Conservation (phyloP, 129 eudicot genomes). For the Silybum marianum region DNA sequence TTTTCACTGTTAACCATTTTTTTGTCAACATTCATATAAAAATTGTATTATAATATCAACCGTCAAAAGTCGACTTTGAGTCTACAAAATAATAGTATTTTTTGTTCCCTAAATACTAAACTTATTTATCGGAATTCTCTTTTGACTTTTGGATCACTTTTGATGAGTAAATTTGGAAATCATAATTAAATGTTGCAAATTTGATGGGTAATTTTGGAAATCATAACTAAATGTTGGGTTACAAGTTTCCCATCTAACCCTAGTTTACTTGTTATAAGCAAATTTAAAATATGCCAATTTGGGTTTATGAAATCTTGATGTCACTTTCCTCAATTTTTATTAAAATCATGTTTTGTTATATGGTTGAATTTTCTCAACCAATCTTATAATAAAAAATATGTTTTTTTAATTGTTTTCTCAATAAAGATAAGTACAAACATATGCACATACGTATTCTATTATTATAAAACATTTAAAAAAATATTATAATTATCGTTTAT, state of each 20-base stretch:
- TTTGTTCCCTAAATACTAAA: too few species aligned
- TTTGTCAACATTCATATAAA: not conserved
- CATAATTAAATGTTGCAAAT: too few species aligned
- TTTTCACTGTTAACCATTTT: not conserved
- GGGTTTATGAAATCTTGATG: slow-evolving; percentile 20
- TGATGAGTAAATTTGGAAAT: not conserved
- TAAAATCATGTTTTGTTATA: slow-evolving; percentile 1
- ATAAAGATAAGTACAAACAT: slow-evolving; percentile 4
- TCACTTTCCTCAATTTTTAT: slow-evolving; percentile 23
- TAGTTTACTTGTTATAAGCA: not conserved
- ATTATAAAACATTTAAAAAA: too few species aligned
- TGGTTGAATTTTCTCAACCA: not conserved
- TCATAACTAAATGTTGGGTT: not conserved
- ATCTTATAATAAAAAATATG: not conserved
- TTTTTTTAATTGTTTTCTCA: not conserved
- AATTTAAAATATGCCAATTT: slow-evolving; percentile 8
- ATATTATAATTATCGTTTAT: too few species aligned
- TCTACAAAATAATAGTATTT: not conserved
- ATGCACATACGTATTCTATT: too few species aligned
- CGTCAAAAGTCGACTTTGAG: not conserved
- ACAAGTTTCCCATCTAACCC: not conserved
- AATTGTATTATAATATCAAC: not conserved
- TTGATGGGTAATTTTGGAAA: not conserved
- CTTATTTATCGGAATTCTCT: not conserved
- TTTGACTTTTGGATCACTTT: not conserved